Base-by-base conservation (phyloP, 2,329 filamentous ascomycete species). In the Diatrype stigma region DNA sequence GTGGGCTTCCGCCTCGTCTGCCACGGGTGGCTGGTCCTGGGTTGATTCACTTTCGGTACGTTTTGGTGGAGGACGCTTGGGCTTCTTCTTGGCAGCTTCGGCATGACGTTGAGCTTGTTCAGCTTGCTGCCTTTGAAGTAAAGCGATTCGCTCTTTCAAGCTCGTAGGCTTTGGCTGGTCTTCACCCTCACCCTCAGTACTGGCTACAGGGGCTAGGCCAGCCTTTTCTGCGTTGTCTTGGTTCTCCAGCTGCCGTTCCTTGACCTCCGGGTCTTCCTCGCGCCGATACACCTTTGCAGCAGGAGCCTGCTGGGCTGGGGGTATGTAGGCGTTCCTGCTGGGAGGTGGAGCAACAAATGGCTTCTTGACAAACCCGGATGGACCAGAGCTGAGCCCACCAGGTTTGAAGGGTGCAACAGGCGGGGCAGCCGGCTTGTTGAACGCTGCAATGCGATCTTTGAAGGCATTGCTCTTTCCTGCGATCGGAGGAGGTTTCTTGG, bases 301-400 rank as follows among this genome's bases (percentile, higher is more conserved):
- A 1, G 87, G 85, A 16, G 80, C 72, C 55, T 94, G 87, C 21
- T 85, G 82, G 28, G 80, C 78, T 3, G 89, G 85, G 22, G 94
- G 90, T 10, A 99, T 80, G 63, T 90, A 99, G 22, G 93, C 88
- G 73, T 96, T 87, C 59, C 90, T 87, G 69, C 91, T 96, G 1
- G 94, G 94, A 17, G 94, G 94, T 47, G 94, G 91, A 3, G 94
- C 90, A 51, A 99, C 92, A 63, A 96, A 99, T 0, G 93, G 91
- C 71, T 97, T 97, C 78, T 93, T 96, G 70, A 99, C 85, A 65
- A 97, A 97, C 48, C 79, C 79, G 56, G 79, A 78, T 45, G 80
- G 75, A 52, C 81, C 78, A 28, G 79, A 74, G 51, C 78, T 71
- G 23, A 86, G 72, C 2, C 83, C 83, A 53, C 80, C 78, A 19